Conservation (phyloP, 2,329 filamentous ascomycete species). For the Aspergillus sp. region DNA sequence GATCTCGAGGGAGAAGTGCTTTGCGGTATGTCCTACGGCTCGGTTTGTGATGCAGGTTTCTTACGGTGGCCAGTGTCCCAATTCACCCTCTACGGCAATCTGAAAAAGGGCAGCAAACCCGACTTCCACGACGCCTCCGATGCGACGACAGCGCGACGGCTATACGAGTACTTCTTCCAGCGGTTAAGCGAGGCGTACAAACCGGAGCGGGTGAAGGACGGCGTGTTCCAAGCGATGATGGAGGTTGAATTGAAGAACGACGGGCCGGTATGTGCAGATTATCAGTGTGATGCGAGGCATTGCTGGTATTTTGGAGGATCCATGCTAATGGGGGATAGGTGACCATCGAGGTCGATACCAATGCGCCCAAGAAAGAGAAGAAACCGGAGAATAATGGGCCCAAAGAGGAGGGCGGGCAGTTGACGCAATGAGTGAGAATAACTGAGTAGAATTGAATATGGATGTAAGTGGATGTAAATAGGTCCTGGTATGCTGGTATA, state of each 20-base stretch:
- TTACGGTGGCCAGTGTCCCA: constrained; percentile 66
- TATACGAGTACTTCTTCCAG: constrained; percentile 77
- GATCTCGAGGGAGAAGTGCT: constrained; percentile 87
- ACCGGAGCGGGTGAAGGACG: constrained; percentile 73
- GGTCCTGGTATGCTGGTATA: neutral
- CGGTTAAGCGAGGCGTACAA: constrained; percentile 65
- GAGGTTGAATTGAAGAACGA: constrained; percentile 89
- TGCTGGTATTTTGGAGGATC: constrained; percentile 18
- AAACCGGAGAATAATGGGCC: neutral
- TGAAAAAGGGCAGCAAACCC: constrained; percentile 93
- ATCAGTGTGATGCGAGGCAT: constrained; percentile 48
- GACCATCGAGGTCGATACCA: constrained; percentile 40
- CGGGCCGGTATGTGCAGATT: constrained; percentile 57
- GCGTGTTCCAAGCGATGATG: constrained; percentile 99
- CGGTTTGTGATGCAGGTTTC: neutral
- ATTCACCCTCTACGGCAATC: constrained; percentile 84
- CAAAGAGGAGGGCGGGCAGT: constrained; percentile 3
- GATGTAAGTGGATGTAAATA: neutral
- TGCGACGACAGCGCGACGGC: constrained; percentile 63
- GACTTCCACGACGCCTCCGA: constrained; percentile 85
- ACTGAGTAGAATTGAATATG: neutral
- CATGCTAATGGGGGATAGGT: constrained; percentile 19
- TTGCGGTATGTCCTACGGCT: constrained; percentile 56
- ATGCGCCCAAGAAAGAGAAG: constrained; percentile 30
- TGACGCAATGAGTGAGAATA: constrained; percentile 11